Conservation (phyloP, 2,329 filamentous ascomycete species). For the Stagonosporopsis vannaccii region DNA sequence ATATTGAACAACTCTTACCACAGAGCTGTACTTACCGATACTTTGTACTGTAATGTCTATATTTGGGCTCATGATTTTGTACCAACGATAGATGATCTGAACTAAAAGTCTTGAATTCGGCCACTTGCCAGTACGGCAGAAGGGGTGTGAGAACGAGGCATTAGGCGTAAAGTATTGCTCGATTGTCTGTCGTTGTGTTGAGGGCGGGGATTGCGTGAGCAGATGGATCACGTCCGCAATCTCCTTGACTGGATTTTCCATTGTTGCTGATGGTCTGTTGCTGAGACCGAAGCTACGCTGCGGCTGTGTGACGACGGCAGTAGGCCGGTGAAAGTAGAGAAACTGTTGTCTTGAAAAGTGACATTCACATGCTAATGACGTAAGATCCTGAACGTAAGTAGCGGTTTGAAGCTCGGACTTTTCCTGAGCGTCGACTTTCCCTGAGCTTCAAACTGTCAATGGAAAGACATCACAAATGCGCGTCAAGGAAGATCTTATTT, state of each 20-base stretch:
- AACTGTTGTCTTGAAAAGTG: neutral
- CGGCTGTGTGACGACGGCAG: neutral
- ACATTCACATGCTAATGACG: slow-evolving; percentile 1
- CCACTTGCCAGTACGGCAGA: slow-evolving; percentile 71
- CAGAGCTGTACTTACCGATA: slow-evolving; percentile 54
- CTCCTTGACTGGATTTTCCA: slow-evolving; percentile 57
- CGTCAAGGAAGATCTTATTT: neutral
- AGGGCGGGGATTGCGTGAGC: slow-evolving; percentile 71
- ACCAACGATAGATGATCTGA: slow-evolving; percentile 71
- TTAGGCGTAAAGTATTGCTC: slow-evolving; percentile 75
- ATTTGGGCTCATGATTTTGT: slow-evolving; percentile 79
- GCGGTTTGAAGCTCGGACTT: neutral
- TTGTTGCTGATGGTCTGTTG: neutral
- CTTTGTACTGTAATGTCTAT: slow-evolving; percentile 73
- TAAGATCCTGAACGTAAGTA: neutral
- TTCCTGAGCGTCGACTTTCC: no score
- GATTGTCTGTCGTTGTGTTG: slow-evolving; percentile 70
- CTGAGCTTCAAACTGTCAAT: no score
- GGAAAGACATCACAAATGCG: neutral
- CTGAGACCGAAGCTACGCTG: neutral
- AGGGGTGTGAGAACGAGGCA: slow-evolving; percentile 79
- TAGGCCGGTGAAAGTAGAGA: neutral
- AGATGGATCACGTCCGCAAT: slow-evolving; percentile 71
- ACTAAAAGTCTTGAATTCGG: slow-evolving; percentile 72
- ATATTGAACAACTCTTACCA: neutral